These are phyloP conservation scores for Cercospora citrullina DNA, from an alignment of 2,329 filamentous ascomycete genomes.

Conservation along the genomic window DNA sequence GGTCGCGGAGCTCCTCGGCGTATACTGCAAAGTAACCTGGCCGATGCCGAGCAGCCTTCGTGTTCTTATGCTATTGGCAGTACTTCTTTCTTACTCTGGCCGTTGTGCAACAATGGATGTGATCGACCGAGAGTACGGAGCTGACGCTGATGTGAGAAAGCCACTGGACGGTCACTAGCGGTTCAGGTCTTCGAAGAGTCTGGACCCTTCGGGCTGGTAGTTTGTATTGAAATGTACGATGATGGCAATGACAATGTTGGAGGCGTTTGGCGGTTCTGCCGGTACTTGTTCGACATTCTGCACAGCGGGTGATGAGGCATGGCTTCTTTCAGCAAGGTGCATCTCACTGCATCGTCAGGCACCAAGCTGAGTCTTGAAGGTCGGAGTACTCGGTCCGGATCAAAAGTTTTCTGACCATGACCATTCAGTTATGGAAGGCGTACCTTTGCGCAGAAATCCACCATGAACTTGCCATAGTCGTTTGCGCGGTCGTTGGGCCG, in stretches of 20 bases:
- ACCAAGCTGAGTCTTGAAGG: not conserved
- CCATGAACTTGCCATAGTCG: not conserved
- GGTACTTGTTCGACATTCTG: not conserved
- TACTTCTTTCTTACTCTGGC: not conserved
- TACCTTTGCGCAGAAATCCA: not conserved
- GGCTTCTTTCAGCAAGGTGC: not conserved
- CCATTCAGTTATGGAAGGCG: not conserved
- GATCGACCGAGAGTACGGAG: not conserved
- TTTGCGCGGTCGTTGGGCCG: not conserved
- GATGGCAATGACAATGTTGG: not conserved
- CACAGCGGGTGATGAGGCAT: not conserved
- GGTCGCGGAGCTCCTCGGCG: not conserved
- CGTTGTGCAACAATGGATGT: not conserved
- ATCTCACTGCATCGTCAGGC: not conserved
- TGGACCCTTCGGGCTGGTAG: not conserved
- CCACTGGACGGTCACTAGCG: not conserved
- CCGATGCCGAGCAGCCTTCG: not conserved
- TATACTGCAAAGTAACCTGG: not conserved
- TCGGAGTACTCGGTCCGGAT: not conserved
- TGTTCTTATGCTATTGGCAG: conserved; percentile 1
- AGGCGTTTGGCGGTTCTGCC: not conserved
- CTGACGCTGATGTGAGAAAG: not conserved
- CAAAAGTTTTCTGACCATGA: not conserved
- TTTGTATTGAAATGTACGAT: not conserved
- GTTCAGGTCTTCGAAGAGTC: not conserved